A percentile compares a stretch with the other conserved stretches of the same genome.
These are phyloP conservation scores for Beauveria sp. DNA, from an alignment of 2,329 filamentous ascomycete species.

Conservation along the genomic window DNA sequence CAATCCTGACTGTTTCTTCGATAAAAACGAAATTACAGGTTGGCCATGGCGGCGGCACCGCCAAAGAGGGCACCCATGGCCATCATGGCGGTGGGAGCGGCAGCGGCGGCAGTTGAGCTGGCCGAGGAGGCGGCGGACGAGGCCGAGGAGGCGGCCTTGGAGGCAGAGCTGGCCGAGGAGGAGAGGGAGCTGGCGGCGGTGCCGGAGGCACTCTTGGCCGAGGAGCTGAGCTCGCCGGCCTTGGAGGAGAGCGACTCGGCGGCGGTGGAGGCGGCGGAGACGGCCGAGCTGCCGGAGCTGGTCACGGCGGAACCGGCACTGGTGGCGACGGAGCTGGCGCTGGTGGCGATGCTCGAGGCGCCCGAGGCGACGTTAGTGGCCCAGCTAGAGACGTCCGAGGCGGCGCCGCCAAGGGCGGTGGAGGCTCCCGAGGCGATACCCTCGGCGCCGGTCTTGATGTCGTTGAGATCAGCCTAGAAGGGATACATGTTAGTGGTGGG, in stretches of 20 bases:
- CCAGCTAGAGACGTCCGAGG: too few relatives aligned
- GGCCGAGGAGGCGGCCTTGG: conserved; percentile 14
- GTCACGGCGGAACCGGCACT: conserved; percentile 7
- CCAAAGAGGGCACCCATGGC: conserved; percentile 40
- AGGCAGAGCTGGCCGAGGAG: conserved; percentile 14
- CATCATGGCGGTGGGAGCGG: conserved; percentile 33
- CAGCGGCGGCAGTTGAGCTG: conserved; percentile 17
- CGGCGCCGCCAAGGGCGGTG: background rate
- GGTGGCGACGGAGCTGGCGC: conserved; percentile 12
- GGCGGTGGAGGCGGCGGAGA: conserved; percentile 13
- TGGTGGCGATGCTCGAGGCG: conserved; percentile 11
- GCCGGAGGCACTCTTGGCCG: conserved; percentile 7
- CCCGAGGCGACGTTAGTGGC: background rate
- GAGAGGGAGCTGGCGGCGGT: conserved; percentile 11
- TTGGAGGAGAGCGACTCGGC: conserved; percentile 13
- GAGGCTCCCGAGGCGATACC: conserved; percentile 8
- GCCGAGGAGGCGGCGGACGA: conserved; percentile 13
- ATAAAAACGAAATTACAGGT: conserved; percentile 28
- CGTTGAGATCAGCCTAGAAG: conserved; percentile 9
- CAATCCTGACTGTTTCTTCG: background rate
- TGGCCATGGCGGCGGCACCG: conserved; percentile 36
- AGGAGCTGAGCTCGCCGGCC: conserved; percentile 13
- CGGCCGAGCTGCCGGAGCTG: conserved; percentile 15
- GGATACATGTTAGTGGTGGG: background rate
- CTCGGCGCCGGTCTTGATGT: conserved; percentile 13